These are phyloP conservation scores for Cladophialophora bantiana DNA, from an alignment of 2,329 filamentous ascomycete species.

Conservation along the genomic window DNA sequence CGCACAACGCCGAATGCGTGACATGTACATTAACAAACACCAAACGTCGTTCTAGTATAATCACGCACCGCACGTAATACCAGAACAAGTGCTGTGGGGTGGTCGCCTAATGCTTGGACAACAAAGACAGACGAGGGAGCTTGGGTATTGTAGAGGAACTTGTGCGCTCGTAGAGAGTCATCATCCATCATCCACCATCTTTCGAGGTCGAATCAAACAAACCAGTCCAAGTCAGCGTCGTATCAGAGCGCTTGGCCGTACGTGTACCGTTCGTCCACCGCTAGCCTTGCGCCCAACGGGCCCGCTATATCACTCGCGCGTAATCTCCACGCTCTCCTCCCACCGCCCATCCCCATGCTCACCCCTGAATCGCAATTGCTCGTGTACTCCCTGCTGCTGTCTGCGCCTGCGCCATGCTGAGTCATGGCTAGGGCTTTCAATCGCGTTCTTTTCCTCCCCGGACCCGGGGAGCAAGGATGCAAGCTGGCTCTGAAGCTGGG, in stretches of 20 bases:
- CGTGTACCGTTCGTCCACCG: slow-evolving; percentile 5
- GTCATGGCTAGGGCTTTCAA: slow-evolving; percentile 21
- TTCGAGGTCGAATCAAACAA: background rate
- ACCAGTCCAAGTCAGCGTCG: background rate
- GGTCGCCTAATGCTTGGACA: no score
- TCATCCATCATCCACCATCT: background rate
- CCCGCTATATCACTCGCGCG: slow-evolving; percentile 23
- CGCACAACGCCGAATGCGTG: no score
- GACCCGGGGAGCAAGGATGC: background rate
- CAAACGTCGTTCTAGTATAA: no score
- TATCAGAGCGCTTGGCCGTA: slow-evolving; percentile 17
- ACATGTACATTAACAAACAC: no score
- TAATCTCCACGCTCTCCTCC: slow-evolving; percentile 8
- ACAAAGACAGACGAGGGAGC: no score
- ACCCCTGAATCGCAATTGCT: slow-evolving; percentile 10
- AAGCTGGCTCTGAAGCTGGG: slow-evolving; percentile 9
- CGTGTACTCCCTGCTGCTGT: slow-evolving; percentile 7
- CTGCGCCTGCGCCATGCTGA: slow-evolving; percentile 26
- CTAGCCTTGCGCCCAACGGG: background rate
- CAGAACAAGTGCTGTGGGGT: no score
- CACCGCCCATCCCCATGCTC: background rate
- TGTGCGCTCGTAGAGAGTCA: background rate
- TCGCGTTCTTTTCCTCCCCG: background rate
- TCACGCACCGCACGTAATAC: background rate
- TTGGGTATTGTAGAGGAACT: no score